Evolutionary conservation across 768 basidiomycete genomes (phyloP).

Genomic region (Agaricus bisporus): DNA sequence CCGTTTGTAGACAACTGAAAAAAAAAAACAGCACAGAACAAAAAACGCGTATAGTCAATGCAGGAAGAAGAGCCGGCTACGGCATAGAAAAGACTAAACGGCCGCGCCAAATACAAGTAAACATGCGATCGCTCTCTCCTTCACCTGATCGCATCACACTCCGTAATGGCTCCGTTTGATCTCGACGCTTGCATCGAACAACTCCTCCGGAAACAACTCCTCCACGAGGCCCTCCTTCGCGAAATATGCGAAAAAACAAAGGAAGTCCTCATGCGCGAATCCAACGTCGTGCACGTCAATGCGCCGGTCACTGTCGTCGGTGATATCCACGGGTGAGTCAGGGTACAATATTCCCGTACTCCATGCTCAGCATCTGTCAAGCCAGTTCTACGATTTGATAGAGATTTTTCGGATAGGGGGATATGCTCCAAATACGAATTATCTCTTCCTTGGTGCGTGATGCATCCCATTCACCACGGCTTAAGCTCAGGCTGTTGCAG

Average conservation of each 20-base stretch:
- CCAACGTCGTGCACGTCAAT: constrained; percentile 95
- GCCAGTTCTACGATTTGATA: constrained; percentile 98
- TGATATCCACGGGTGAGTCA: constrained; percentile 94
- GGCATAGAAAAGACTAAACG: constrained; percentile 20
- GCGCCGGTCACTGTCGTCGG: constrained; percentile 98
- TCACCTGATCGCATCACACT: not conserved
- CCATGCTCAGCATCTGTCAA: constrained; percentile 40
- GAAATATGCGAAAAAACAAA: constrained; percentile 99
- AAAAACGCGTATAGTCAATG: too few relatives aligned
- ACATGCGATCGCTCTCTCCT: constrained; percentile 18
- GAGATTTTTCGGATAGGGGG: constrained; percentile 99
- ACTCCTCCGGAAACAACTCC: constrained; percentile 83
- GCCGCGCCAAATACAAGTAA: constrained; percentile 14
- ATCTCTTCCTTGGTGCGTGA: constrained; percentile 88
- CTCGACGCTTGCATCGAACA: constrained; percentile 95
- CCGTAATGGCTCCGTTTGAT: constrained; percentile 71
- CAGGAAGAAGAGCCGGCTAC: not conserved
- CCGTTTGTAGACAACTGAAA: too few relatives aligned
- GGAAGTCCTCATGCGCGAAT: constrained; percentile 98
- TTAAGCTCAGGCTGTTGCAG: constrained; percentile 34
- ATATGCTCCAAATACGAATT: constrained; percentile 94
- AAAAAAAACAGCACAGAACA: too few relatives aligned
- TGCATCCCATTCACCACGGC: not conserved
- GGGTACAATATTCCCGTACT: constrained; percentile 6
- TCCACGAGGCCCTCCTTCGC: constrained; percentile 89